Conservation (phyloP, 129 eudicot species). For the Scalesia atractyloides region DNA sequence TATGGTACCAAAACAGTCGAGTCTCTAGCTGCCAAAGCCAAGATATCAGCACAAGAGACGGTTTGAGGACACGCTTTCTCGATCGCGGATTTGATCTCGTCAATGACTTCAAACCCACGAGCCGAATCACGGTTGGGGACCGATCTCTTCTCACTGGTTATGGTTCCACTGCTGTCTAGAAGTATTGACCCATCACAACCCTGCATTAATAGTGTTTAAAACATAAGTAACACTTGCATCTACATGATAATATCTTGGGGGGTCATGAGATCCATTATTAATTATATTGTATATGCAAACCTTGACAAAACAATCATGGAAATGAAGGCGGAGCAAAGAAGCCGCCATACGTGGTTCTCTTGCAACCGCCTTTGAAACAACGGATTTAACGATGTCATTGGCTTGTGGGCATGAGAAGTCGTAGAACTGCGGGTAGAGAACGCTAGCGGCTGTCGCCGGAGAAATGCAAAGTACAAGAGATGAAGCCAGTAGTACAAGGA, state of each 20-base stretch:
- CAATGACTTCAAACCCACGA: conserved; percentile 90
- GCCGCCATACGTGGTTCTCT: conserved; percentile 92
- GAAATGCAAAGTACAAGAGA: conserved; percentile 52
- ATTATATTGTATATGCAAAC: conserved; percentile 29
- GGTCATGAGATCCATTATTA: background rate
- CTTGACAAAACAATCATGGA: conserved; percentile 96
- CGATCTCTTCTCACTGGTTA: conserved; percentile 76
- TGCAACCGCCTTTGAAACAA: conserved; percentile 83
- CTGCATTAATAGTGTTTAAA: conserved; percentile 40
- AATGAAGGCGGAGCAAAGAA: conserved; percentile 85
- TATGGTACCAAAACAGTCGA: conserved; percentile 66
- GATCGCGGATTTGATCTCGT: conserved; percentile 69
- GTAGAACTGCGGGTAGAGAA: conserved; percentile 84
- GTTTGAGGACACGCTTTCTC: conserved; percentile 81
- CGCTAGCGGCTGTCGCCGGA: conserved; percentile 37
- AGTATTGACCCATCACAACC: conserved; percentile 91
- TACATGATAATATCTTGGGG: background rate
- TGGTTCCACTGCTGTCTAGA: conserved; percentile 61
- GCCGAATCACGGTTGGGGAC: conserved; percentile 76
- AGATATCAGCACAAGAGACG: conserved; percentile 91
- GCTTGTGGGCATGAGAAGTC: conserved; percentile 80
- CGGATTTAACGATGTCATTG: conserved; percentile 55
- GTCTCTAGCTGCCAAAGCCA: conserved; percentile 87
- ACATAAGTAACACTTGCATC: background rate
- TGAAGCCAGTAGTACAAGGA: conserved; percentile 46